phyloP scores from a whole-genome alignment of 768 basidiomycete genomes.

The Butyriboletus loyo region DNA sequence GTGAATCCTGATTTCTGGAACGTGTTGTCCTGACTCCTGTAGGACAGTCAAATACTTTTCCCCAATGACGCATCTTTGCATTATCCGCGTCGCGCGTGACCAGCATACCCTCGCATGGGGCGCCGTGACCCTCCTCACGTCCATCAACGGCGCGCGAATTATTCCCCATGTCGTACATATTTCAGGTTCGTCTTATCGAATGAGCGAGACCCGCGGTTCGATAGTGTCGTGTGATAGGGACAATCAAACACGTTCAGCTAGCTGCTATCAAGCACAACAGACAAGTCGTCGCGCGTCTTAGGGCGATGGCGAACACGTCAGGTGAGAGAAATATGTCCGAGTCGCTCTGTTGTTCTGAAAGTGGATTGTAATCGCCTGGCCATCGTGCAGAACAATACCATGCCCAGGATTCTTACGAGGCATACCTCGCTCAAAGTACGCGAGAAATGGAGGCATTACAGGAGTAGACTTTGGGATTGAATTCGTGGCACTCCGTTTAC shows the following conservation, averaged over 20 bases:
- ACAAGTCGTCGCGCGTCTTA: slow-evolving; percentile 63
- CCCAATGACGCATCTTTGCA: slow-evolving; percentile 76
- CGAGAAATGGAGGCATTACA: slow-evolving; percentile 64
- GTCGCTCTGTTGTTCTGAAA: neutral
- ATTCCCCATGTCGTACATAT: slow-evolving; percentile 80
- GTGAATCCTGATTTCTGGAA: slow-evolving; percentile 13
- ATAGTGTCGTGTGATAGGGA: slow-evolving; percentile 48
- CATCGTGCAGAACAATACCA: slow-evolving; percentile 42
- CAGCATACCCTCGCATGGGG: slow-evolving; percentile 81
- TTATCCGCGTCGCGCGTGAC: slow-evolving; percentile 81
- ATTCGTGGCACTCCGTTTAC: neutral
- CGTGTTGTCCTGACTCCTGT: neutral
- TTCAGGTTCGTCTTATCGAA: slow-evolving; percentile 53
- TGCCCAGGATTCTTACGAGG: slow-evolving; percentile 53
- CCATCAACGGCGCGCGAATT: slow-evolving; percentile 53
- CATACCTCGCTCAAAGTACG: slow-evolving; percentile 54
- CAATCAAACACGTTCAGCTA: slow-evolving; percentile 80
- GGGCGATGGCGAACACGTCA: slow-evolving; percentile 50
- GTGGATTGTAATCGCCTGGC: neutral
- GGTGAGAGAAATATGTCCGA: slow-evolving; percentile 35
- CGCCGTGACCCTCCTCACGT: slow-evolving; percentile 65
- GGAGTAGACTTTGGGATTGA: slow-evolving; percentile 40
- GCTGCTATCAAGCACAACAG: slow-evolving; percentile 75
- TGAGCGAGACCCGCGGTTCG: neutral
- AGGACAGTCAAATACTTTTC: slow-evolving; percentile 83